These are phyloP conservation scores for Colletotrichum limetticola DNA, from an alignment of 2,329 filamentous ascomycete genomes.

Conservation along the genomic window DNA sequence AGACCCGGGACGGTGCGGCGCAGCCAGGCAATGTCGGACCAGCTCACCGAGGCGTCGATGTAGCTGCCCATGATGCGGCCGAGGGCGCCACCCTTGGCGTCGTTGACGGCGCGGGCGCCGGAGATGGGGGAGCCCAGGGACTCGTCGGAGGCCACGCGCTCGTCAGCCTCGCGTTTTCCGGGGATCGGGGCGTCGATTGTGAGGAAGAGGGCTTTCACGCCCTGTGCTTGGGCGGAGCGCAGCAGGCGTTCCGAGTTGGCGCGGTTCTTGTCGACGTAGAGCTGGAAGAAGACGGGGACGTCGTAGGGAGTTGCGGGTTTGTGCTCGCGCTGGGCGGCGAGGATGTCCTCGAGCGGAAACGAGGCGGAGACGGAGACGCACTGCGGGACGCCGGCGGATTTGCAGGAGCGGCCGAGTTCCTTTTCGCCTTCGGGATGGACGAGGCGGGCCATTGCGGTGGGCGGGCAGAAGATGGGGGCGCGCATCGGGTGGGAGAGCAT, in stretches of 20 bases:
- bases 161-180: constrained; percentile 63
- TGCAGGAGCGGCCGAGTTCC: constrained; percentile 33
- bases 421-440: constrained; percentile 73
- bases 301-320: constrained; percentile 38
- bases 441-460: constrained; percentile 71
- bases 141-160: constrained; percentile 59
- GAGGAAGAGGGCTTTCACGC: constrained; percentile 65
- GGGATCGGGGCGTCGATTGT: constrained; percentile 69
- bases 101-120: constrained; percentile 60
- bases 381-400: constrained; percentile 62
- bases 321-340: constrained; percentile 24
- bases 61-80: constrained; percentile 66
- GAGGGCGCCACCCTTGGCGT: constrained; percentile 64
- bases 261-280: constrained; percentile 70
- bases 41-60: constrained; percentile 67
- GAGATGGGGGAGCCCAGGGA: constrained; percentile 59
- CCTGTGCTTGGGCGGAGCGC: constrained; percentile 53
- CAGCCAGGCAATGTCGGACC: constrained; percentile 75
- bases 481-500: constrained; percentile 64
- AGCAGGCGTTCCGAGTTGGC: constrained; percentile 62
- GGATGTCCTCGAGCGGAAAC: constrained; percentile 65
- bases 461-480: constrained; percentile 71
- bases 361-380: constrained; percentile 71
- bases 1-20: constrained; percentile 65
- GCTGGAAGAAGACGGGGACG: constrained; percentile 63